Evolutionary conservation across 2,329 filamentous ascomycete species (phyloP).

Genomic region (Trichocomaceae sp.): DNA sequence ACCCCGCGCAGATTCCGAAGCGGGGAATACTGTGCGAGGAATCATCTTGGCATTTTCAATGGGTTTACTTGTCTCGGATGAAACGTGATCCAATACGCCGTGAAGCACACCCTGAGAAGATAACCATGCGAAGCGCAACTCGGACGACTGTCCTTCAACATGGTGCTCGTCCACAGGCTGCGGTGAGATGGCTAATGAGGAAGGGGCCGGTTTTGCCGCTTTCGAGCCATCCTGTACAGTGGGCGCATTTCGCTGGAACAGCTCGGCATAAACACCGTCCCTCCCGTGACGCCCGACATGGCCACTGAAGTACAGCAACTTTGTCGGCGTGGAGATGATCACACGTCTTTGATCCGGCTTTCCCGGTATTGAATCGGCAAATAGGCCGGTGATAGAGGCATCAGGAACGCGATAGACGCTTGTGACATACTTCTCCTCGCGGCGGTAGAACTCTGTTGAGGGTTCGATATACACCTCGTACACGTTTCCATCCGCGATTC

Average conservation of each 20-base stretch:
- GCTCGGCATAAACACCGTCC: slow-evolving; percentile 77
- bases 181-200: slow-evolving; percentile 68
- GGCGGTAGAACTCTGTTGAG: slow-evolving; percentile 86
- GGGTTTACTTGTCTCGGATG: slow-evolving; percentile 64
- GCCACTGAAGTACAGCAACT: slow-evolving; percentile 74
- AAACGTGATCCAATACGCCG: slow-evolving; percentile 64
- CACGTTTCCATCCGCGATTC: slow-evolving; percentile 86
- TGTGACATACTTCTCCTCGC: slow-evolving; percentile 89
- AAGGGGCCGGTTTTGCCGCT: slow-evolving; percentile 54
- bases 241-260: slow-evolving; percentile 84
- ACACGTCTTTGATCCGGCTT: slow-evolving; percentile 67
- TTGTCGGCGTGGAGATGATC: slow-evolving; percentile 69
- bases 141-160: slow-evolving; percentile 40
- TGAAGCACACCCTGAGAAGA: slow-evolving; percentile 80
- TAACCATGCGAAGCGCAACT: slow-evolving; percentile 75
- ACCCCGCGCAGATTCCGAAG: slow-evolving; percentile 58
- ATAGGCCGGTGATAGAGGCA: slow-evolving; percentile 76
- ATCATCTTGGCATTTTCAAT: slow-evolving; percentile 75
- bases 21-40: slow-evolving; percentile 64
- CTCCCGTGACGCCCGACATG: slow-evolving; percentile 64
- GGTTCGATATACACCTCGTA: slow-evolving; percentile 96
- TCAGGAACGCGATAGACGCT: slow-evolving; percentile 75
- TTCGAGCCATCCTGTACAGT: slow-evolving; percentile 65
- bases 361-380: slow-evolving; percentile 67
- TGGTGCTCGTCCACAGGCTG: slow-evolving; percentile 59